Base-by-base conservation (phyloP, 2,329 filamentous ascomycete genomes). In the Aspergillus flavus region DNA sequence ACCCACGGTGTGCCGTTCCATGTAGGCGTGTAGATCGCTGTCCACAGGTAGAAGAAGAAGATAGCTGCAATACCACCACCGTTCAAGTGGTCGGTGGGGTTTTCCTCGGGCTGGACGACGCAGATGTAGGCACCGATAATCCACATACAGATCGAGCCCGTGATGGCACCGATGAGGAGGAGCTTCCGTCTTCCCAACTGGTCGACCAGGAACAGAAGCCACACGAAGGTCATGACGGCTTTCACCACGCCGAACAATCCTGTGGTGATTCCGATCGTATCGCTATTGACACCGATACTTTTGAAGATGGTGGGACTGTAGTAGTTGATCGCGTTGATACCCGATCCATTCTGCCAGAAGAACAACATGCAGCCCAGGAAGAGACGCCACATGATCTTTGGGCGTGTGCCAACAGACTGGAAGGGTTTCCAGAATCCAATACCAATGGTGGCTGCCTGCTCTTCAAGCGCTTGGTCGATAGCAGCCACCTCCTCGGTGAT, bases 241-340 rank as follows among this genome's bases (percentile, higher is more conserved):
- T 92, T 92, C 71, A 93, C 86, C 2, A 92, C 87, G 58, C 90
- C 91, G 68, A 91, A 93, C 68, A 93, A 86, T n/a, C 91, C 91
- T 0, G 90, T 92, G 0, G 89, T 89, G 28, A 89, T 76, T 66
- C 88, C 82, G 6, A 83, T 81, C 4, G 82, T 84, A 36, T 83
- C 86, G 1, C 83, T 81, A 0, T 80, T 81, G 10, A 91, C 80
- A 16, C 88, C 88, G 41, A 91, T 84, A 12, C 83, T 85, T 61
- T 83, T 83, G 82, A 92, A 91, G 23, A 92, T 86, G 0, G 85
- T 89, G 0, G 89, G 89, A 1, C 81, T 84, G 76, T 90, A 92
- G 79, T 92, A 93, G 81, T 92, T 93, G 79, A 91, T 89, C n/a
- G 90, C 90, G 69, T 93, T 93, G 78, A 93, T 93, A 7, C 91